A percentile compares a stretch with the other conserved stretches of the same genome.
phyloP scores from a whole-genome alignment of 2,329 filamentous ascomycete genomes.

The Neofusicoccum sp. region DNA sequence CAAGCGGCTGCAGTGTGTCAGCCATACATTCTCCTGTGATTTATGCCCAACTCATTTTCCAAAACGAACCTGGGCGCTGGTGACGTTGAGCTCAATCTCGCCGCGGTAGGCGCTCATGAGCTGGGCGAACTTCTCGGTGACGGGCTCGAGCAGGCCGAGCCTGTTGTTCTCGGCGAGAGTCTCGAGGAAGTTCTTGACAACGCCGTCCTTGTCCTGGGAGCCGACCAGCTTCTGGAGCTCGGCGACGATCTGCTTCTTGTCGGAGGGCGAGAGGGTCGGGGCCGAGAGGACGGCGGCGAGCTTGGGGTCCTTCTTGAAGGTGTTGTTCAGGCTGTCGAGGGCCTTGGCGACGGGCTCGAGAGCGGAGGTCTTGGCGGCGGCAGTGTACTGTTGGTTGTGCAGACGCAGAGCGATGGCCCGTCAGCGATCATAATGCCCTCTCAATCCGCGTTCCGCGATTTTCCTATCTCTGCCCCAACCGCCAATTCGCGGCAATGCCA shows the following conservation, averaged over 20 bases:
- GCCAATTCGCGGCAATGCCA: conserved; percentile 9
- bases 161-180: conserved; percentile 97
- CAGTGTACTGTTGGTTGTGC: conserved; percentile 80
- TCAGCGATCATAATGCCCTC: background rate
- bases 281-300: conserved; percentile 72
- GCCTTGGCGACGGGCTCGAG: conserved; percentile 85
- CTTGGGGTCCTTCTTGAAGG: conserved; percentile 81
- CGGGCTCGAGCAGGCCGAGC: conserved; percentile 74
- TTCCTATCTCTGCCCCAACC: background rate
- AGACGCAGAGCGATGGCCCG: background rate
- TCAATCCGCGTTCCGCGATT: background rate
- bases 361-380: conserved; percentile 79
- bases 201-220: conserved; percentile 66
- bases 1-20: conserved; percentile 64
- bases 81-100: conserved; percentile 91
- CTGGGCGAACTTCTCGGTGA: conserved; percentile 81
- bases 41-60: background rate
- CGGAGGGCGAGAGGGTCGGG: conserved; percentile 71
- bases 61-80: conserved; percentile 75
- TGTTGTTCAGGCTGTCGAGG: conserved; percentile 65
- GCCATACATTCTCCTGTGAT: background rate
- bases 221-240: conserved; percentile 86
- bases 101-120: conserved; percentile 87
- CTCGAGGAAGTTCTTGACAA: conserved; percentile 89
- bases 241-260: conserved; percentile 82